A percentile compares a stretch with the other conserved stretches of the same genome.
phyloP scores from a whole-genome alignment of 768 basidiomycete genomes.

The Neoboletus brunneissimus region DNA sequence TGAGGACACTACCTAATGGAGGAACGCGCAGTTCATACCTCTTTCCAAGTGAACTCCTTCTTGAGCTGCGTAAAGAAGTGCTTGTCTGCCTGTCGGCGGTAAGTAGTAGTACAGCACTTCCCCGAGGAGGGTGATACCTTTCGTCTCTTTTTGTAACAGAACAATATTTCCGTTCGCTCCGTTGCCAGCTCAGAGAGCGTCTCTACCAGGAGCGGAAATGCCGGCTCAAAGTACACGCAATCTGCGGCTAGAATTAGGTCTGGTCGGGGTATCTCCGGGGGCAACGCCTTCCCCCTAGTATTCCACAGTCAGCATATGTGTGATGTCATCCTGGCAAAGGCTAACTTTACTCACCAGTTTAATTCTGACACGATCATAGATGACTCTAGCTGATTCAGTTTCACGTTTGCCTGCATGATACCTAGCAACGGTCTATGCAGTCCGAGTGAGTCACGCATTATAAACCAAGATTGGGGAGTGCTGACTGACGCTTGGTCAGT shows the following conservation, averaged over 20 bases:
- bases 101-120: background rate
- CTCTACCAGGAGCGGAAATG: slow-evolving; percentile 82
- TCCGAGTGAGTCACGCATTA: slow-evolving; percentile 10
- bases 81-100: slow-evolving; percentile 67
- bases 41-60: slow-evolving; percentile 72
- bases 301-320: slow-evolving; percentile 6
- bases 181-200: slow-evolving; percentile 68
- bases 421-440: slow-evolving; percentile 63
- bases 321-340: background rate
- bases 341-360: slow-evolving; percentile 61
- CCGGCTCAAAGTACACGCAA: slow-evolving; percentile 94
- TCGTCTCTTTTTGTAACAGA: slow-evolving; percentile 92
- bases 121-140: slow-evolving; percentile 53
- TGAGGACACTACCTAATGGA: slow-evolving; percentile 1
- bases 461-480: slow-evolving; percentile 9
- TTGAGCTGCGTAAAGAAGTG: slow-evolving; percentile 79
- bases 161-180: slow-evolving; percentile 64
- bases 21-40: slow-evolving; percentile 39
- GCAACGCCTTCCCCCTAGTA: slow-evolving; percentile 63
- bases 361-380: slow-evolving; percentile 65
- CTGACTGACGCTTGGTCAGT: slow-evolving; percentile 86
- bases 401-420: slow-evolving; percentile 76
- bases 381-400: slow-evolving; percentile 55
- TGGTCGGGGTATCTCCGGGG: slow-evolving; percentile 44
- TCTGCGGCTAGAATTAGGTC: slow-evolving; percentile 87